phyloP scores from a whole-genome alignment of 2,329 filamentous ascomycete species.

The Trichoderma atroviride region DNA sequence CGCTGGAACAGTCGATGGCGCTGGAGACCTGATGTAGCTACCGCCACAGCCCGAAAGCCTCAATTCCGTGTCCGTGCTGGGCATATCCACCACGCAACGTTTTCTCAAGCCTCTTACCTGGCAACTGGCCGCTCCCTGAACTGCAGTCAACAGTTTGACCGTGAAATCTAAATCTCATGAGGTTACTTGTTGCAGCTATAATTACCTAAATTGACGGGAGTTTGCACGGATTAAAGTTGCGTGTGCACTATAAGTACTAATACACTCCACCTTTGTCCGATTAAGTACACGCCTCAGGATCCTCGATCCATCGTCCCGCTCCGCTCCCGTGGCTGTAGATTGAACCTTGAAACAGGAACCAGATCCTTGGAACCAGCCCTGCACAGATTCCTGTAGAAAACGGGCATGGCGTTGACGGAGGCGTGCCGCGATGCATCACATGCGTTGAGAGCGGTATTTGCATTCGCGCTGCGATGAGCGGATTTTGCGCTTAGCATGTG shows the following conservation, averaged over 20 bases:
- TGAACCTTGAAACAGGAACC: background rate
- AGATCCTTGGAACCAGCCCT: background rate
- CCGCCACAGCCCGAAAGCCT: background rate
- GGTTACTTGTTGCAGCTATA: background rate
- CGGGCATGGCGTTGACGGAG: background rate
- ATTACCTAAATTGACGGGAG: background rate
- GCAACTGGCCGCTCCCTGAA: background rate
- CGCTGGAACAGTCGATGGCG: background rate
- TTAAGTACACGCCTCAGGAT: background rate
- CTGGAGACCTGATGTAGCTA: background rate
- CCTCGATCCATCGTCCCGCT: background rate
- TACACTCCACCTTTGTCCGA: background rate
- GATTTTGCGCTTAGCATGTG: background rate
- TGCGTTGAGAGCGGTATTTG: background rate
- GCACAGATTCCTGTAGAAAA: background rate
- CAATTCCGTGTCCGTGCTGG: background rate
- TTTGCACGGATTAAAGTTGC: background rate
- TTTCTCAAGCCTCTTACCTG: background rate
- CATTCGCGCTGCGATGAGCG: background rate
- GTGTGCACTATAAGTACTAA: background rate
- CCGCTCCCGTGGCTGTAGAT: background rate
- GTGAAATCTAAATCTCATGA: background rate
- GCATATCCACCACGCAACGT: background rate
- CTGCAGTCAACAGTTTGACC: background rate
- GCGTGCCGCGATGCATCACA: background rate